These are phyloP conservation scores for Hymenotorrendiella dingleyae DNA, from an alignment of 2,329 filamentous ascomycete genomes.

Conservation along the genomic window DNA sequence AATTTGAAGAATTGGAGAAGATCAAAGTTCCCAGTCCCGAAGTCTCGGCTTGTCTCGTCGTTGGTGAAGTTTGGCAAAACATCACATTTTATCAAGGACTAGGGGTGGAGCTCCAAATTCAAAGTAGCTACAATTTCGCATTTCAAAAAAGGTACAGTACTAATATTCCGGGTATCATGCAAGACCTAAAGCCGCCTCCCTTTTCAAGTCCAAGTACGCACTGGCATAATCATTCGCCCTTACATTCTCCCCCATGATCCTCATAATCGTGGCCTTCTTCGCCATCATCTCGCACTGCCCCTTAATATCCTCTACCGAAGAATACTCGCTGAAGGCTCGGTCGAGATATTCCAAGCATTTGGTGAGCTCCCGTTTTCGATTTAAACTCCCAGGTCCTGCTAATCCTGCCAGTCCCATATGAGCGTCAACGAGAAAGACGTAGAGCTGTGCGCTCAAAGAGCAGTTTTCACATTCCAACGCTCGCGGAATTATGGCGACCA, in stretches of 20 bases:
- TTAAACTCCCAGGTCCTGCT: constrained; percentile 29
- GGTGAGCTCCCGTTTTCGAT: constrained; percentile 43
- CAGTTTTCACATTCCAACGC: constrained; percentile 56
- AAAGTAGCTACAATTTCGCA: too few relatives aligned
- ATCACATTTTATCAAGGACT: too few relatives aligned
- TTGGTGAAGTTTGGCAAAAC: too few relatives aligned
- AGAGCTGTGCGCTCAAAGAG: constrained; percentile 49
- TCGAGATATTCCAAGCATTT: constrained; percentile 29
- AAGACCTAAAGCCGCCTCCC: constrained; percentile 25
- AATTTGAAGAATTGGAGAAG: too few relatives aligned
- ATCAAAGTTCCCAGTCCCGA: too few relatives aligned
- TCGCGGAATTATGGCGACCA: constrained; percentile 58
- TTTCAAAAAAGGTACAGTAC: background rate
- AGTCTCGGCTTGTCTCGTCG: too few relatives aligned
- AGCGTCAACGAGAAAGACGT: constrained; percentile 56
- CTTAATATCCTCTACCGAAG: constrained; percentile 49
- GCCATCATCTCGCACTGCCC: constrained; percentile 59
- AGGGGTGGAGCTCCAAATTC: too few relatives aligned
- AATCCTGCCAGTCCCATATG: constrained; percentile 58
- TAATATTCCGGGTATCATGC: constrained; percentile 19
- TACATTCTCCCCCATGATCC: constrained; percentile 48
- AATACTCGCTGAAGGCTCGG: constrained; percentile 41
- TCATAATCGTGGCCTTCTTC: constrained; percentile 61
- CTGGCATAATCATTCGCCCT: constrained; percentile 51
- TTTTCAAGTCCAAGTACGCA: constrained; percentile 46